Base-by-base conservation (phyloP, 2,329 filamentous ascomycete species). In the Hypomyces rosellus region DNA sequence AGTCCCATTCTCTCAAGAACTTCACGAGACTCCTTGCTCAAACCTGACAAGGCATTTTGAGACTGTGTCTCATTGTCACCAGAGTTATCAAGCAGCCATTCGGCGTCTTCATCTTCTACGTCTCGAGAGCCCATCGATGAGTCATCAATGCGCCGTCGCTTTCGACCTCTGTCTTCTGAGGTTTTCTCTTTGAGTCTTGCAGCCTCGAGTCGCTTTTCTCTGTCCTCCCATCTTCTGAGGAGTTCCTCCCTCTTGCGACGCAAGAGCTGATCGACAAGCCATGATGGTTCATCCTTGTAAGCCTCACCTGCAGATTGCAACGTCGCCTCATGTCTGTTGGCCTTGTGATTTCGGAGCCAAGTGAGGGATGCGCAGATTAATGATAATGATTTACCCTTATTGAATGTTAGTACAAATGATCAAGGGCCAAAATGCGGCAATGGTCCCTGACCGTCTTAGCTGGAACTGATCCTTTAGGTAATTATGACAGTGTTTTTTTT, bases 321-420 rank as follows among this genome's bases (percentile, higher is more conserved):
- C 42, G 60, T 77, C 56, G 63, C 76, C 66, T 73, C 86, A 67
- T 73, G 85, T 68, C 54, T 65, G 58, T 61, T 74, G 65, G 68
- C 82, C 65, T 95, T 92, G 69, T 91, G 81, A 50, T 88, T 81
- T 44, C 91, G 84, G n/a, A 96, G 75, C 91, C 91, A 96, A 3
- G 90, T 95, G 61, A 96, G 68, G 5, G 90, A 85, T 38, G 86
- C 87, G 64, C 91, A 96, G 55, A 96, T 93, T 25, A 96, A 75
- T 57, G 91, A 96, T 41, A 96, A 70, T 1, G 91, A 96, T 77
- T 96, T 96, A 41, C 91, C 91, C 76, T 87, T 55, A n/a, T 33
- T 38, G 2, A 9, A 38, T 13, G 12, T 46, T n/a, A 41, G 38
- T 14, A 20, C 22, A 6, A 20, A 41, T n/a, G 22, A 2, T 16